phyloP scores from a whole-genome alignment of 2,329 filamentous ascomycete genomes.

The Colletotrichum lupini region DNA sequence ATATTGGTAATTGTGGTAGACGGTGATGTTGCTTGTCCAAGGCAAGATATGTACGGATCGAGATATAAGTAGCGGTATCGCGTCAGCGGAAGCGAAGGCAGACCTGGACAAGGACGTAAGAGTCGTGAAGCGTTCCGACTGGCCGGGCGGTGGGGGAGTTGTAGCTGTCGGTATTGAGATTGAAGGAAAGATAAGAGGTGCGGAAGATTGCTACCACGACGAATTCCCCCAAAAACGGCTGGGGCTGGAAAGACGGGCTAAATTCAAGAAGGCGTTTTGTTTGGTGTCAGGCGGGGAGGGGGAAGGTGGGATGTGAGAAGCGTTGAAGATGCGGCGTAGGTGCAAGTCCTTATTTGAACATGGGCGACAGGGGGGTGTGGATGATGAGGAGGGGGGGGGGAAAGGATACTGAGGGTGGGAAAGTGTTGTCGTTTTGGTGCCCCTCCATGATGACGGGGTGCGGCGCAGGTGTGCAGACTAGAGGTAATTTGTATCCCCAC shows the following conservation, averaged over 20 bases:
- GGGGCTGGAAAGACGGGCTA: constrained; percentile 2
- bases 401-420: background rate
- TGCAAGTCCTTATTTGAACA: constrained; percentile 35
- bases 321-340: constrained; percentile 35
- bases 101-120: constrained; percentile 4
- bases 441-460: constrained; percentile 35
- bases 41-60: background rate
- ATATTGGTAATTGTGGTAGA: background rate
- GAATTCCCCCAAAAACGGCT: background rate
- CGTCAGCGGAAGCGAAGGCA: background rate
- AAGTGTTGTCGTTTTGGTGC: constrained; percentile 5
- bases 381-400: constrained; percentile 1
- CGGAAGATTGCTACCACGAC: constrained; percentile 7
- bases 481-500: constrained; percentile 12
- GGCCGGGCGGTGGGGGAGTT: background rate
- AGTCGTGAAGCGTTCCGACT: constrained; percentile 13
- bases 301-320: constrained; percentile 27
- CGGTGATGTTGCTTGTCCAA: background rate
- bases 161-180: background rate
- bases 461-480: constrained; percentile 12
- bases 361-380: constrained; percentile 10
- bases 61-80: constrained; percentile 1
- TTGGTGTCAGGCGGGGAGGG: constrained; percentile 25
- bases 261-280: constrained; percentile 8
- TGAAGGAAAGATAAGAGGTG: background rate